Percentiles rank a stretch among this genome's conserved stretches.
phyloP scores from a whole-genome alignment of 1,284 basidiomycete genomes.

The Ceratobasidium sp. region DNA sequence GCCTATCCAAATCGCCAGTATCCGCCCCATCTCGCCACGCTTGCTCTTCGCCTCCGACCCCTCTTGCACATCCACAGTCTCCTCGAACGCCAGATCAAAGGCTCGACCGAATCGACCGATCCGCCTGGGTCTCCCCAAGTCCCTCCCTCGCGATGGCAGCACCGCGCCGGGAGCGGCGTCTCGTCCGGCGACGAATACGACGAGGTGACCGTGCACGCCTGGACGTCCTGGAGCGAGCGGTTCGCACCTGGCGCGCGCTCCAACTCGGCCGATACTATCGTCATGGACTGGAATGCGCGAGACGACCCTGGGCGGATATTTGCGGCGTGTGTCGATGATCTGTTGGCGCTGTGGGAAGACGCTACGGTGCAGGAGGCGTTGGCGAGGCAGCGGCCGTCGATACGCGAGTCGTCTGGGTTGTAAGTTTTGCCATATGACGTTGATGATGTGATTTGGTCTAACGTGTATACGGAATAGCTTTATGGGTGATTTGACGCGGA shows the following conservation, averaged over 20 bases:
- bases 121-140: constrained; percentile 52
- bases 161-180: constrained; percentile 1
- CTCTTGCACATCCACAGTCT: constrained; percentile 74
- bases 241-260: constrained; percentile 1
- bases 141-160: background rate
- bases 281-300: constrained; percentile 30
- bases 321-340: constrained; percentile 68
- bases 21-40: constrained; percentile 64
- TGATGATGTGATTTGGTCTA: background rate
- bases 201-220: constrained; percentile 32
- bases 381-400: constrained; percentile 59
- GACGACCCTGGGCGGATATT: constrained; percentile 65
- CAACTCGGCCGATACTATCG: background rate
- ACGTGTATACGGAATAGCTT: constrained; percentile 60
- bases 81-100: constrained; percentile 72
- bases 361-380: constrained; percentile 60
- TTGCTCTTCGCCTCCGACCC: constrained; percentile 71
- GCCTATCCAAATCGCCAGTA: constrained; percentile 3
- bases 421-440: constrained; percentile 54
- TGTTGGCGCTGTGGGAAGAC: constrained; percentile 66
- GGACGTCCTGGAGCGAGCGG: constrained; percentile 31
- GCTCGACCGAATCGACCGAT: constrained; percentile 64
- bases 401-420: constrained; percentile 72
- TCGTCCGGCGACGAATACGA: constrained; percentile 8
- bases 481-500: constrained; percentile 65